Conservation (phyloP, 148 eudicot species). For the Heliamphora exappendiculata region DNA sequence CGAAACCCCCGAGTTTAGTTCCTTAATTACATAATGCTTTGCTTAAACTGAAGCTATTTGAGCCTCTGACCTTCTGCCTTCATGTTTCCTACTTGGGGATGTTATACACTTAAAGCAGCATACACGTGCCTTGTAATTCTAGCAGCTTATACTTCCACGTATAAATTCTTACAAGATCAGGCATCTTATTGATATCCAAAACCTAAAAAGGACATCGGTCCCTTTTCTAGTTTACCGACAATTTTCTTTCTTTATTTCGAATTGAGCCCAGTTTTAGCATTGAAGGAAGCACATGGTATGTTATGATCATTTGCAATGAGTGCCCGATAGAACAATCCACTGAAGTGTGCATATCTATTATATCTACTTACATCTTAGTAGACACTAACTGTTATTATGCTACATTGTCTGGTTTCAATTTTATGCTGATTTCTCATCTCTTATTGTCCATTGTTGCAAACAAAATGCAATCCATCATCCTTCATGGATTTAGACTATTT, state of each 20-base stretch:
- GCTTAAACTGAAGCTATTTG: background rate
- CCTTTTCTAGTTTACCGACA: too few relatives aligned
- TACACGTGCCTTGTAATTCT: background rate
- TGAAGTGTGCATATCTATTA: background rate
- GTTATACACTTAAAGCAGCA: background rate
- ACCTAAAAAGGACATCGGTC: too few relatives aligned
- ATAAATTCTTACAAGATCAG: too few relatives aligned
- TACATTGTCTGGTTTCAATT: background rate
- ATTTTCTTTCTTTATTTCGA: too few relatives aligned
- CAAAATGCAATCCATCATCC: background rate
- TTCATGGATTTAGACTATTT: background rate
- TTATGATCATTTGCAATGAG: background rate
- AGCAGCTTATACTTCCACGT: background rate
- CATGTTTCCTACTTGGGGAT: background rate
- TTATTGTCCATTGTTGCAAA: too few relatives aligned
- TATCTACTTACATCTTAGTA: background rate
- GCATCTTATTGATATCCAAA: too few relatives aligned
- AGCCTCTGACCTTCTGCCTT: background rate
- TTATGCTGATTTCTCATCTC: background rate
- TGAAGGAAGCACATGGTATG: too few relatives aligned
- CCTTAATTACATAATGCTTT: background rate
- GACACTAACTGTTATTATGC: background rate
- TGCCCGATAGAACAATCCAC: background rate
- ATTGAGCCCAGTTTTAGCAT: too few relatives aligned
- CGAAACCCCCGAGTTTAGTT: too few relatives aligned